Evolutionary conservation across 495 filamentous ascomycete genomes (phyloP).

Genomic region (Sphaerosporella brunnea): DNA sequence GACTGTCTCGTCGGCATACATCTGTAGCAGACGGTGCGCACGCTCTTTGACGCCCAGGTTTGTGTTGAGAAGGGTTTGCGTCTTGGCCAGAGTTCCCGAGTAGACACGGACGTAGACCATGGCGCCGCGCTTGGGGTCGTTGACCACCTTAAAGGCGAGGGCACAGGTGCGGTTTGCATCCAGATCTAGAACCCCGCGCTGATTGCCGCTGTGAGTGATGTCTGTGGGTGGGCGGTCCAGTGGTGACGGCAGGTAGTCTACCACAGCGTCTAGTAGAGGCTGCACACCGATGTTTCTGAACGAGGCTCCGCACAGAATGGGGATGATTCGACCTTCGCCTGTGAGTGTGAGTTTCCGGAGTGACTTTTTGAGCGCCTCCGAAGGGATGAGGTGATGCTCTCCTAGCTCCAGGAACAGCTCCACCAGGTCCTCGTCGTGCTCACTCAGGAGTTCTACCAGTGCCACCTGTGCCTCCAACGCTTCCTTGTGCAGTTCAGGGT

Average conservation of each 20-base stretch:
- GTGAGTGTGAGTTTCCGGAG: conserved; percentile 56
- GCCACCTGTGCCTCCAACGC: conserved; percentile 55
- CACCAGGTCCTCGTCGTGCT: conserved; percentile 71
- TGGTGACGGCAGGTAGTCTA: conserved; percentile 73
- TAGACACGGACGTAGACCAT: conserved; percentile 89
- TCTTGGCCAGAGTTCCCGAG: conserved; percentile 57
- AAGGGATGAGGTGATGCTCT: conserved; percentile 47
- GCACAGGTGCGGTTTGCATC: conserved; percentile 43
- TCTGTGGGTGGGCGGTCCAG: conserved; percentile 60
- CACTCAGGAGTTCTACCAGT: conserved; percentile 66
- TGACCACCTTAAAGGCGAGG: conserved; percentile 91
- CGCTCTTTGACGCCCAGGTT: conserved; percentile 67
- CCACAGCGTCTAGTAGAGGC: conserved; percentile 72
- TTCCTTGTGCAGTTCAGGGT: conserved; percentile 43
- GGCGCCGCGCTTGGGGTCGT: conserved; percentile 67
- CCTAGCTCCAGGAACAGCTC: conserved; percentile 63
- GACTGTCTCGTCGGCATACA: conserved; percentile 77
- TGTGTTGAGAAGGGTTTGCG: conserved; percentile 68
- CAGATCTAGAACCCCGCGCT: conserved; percentile 37
- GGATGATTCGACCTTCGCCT: conserved; percentile 47
- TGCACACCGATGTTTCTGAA: conserved; percentile 90
- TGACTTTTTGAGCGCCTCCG: conserved; percentile 47
- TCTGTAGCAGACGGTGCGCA: conserved; percentile 64
- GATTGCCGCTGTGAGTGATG: conserved; percentile 44
- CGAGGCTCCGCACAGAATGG: conserved; percentile 80